Evolutionary conservation across 2,329 filamentous ascomycete genomes (phyloP).

Genomic region (Colletotrichum liriopes): DNA sequence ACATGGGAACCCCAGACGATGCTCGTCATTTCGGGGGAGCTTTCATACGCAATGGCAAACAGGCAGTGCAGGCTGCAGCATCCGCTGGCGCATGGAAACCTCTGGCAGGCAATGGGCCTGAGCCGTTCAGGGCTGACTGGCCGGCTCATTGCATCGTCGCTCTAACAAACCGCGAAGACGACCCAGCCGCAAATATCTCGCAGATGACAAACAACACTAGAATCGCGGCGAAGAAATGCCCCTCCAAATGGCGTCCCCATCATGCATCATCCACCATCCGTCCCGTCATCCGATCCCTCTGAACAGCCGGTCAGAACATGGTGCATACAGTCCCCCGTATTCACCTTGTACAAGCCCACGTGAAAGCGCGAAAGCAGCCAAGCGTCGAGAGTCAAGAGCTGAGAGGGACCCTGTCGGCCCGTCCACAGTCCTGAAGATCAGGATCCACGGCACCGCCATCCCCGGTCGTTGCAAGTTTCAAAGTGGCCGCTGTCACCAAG

Average conservation of each 20-base stretch:
- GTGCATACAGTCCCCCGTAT: background rate
- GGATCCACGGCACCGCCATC: conserved; percentile 42
- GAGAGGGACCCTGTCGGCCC: conserved; percentile 34
- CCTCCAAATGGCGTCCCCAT: conserved; percentile 1
- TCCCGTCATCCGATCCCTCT: conserved; percentile 24
- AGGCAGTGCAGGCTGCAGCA: background rate
- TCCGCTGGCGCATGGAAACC: background rate
- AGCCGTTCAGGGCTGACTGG: conserved; percentile 7
- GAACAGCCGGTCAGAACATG: background rate
- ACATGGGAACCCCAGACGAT: conserved; percentile 20
- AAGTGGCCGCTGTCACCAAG: conserved; percentile 16
- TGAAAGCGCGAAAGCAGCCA: conserved; percentile 13
- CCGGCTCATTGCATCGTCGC: conserved; percentile 1
- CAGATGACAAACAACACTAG: conserved; percentile 10
- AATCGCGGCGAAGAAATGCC: background rate
- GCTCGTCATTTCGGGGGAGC: conserved; percentile 23
- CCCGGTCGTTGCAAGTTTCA: conserved; percentile 40
- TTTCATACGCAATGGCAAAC: conserved; percentile 9
- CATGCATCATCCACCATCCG: background rate
- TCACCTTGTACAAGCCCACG: conserved; percentile 9
- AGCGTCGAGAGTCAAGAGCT: background rate
- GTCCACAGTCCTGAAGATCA: conserved; percentile 35
- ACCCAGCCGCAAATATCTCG: background rate
- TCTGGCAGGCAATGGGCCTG: background rate
- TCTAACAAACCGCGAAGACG: conserved; percentile 13